Conservation (phyloP, 345 rosid species). For the Bretschneidera sinensis region DNA sequence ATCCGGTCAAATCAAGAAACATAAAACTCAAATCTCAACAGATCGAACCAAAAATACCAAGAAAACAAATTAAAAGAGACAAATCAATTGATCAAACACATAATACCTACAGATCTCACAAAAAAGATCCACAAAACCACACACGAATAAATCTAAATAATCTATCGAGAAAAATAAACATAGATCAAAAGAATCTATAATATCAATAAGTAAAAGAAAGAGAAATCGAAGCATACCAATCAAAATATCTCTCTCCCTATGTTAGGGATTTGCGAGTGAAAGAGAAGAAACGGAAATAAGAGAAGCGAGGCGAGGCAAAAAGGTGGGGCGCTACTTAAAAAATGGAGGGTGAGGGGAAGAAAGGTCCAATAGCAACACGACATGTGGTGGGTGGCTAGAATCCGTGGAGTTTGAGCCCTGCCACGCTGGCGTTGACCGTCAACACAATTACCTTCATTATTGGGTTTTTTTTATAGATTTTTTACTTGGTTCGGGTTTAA, state of each 20-base stretch:
- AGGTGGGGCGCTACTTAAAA: not conserved
- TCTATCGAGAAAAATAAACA: not conserved
- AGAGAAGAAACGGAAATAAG: not conserved
- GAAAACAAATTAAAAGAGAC: not conserved
- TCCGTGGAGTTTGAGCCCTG: conserved; percentile 14
- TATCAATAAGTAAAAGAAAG: too few species aligned
- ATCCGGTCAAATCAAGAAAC: conserved; percentile 4
- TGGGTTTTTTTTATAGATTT: too few species aligned
- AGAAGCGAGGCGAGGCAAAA: conserved; percentile 1
- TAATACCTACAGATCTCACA: conserved; percentile 22
- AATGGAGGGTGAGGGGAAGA: not conserved
- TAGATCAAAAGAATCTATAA: not conserved
- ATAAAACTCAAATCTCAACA: conserved; percentile 5
- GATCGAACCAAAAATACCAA: conserved; percentile 19
- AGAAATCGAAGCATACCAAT: conserved; percentile 9
- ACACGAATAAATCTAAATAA: not conserved
- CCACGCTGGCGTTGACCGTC: conserved; percentile 31
- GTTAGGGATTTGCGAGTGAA: conserved; percentile 14
- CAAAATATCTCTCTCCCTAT: not conserved
- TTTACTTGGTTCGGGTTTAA: too few species aligned
- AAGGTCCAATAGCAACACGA: conserved; percentile 30
- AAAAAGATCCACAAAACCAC: not conserved
- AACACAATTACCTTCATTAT: too few species aligned
- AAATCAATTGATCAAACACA: not conserved
- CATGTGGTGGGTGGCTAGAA: conserved; percentile 31